Evolutionary conservation across 75 land plant genomes (phyloP).

Genomic region (Ceratopteris richardii): DNA sequence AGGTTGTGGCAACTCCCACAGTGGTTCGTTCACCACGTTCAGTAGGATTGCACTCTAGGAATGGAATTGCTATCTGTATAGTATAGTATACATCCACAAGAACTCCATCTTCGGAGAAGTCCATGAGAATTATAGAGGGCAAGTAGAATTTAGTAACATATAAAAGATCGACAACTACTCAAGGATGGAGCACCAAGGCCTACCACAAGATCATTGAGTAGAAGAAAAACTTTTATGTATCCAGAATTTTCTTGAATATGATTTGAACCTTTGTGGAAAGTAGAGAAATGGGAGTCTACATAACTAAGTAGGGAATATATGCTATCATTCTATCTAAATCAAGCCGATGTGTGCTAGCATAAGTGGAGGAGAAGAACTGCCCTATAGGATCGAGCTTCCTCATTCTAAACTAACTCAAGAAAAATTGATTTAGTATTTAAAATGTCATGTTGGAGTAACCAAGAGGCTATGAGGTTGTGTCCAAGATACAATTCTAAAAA

Average conservation of each 20-base stretch:
- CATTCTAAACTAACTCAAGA: too few relatives aligned
- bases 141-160: constrained; percentile 8
- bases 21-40: constrained; percentile 15
- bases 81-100: not conserved
- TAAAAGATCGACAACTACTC: not conserved
- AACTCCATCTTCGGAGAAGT: constrained; percentile 6
- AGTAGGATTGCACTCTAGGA: constrained; percentile 8
- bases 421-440: too few relatives aligned
- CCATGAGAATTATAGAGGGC: not conserved
- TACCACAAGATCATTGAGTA: constrained; percentile 2
- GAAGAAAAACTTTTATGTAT: constrained; percentile 6
- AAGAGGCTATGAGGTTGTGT: too few relatives aligned
- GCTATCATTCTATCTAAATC: too few relatives aligned
- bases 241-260: constrained; percentile 14
- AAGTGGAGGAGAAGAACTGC: too few relatives aligned
- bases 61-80: not conserved
- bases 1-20: constrained; percentile 29
- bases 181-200: not conserved
- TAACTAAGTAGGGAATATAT: too few relatives aligned
- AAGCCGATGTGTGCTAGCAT: too few relatives aligned
- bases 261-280: too few relatives aligned
- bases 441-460: too few relatives aligned
- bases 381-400: too few relatives aligned
- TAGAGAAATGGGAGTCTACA: too few relatives aligned
- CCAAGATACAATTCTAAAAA: too few relatives aligned